Percentiles rank a stretch among this genome's conserved stretches.
Evolutionary conservation across 441 rosid genomes (phyloP).

Genomic region (Hura crepitans): DNA sequence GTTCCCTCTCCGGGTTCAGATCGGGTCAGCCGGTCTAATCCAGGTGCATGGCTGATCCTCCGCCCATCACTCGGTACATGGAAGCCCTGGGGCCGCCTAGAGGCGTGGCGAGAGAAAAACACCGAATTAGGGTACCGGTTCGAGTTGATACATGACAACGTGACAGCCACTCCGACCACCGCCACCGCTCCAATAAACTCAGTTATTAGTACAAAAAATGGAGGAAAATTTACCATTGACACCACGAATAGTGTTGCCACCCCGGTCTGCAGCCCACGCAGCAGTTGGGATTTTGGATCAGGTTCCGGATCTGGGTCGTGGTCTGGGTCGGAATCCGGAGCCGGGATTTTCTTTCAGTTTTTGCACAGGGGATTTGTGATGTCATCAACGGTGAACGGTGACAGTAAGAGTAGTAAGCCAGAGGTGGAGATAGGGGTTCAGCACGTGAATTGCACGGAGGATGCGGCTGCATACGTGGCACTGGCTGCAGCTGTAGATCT

Average conservation of each 20-base stretch:
- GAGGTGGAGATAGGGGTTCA: conserved; percentile 78
- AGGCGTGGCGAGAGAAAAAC: conserved; percentile 77
- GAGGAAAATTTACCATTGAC: conserved; percentile 75
- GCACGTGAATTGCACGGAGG: conserved; percentile 95
- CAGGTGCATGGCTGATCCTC: conserved; percentile 88
- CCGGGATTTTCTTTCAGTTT: conserved; percentile 32
- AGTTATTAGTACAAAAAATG: conserved; percentile 47
- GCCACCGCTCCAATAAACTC: conserved; percentile 35
- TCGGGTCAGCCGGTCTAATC: conserved; percentile 68
- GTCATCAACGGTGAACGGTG: conserved; percentile 76
- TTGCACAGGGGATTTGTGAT: conserved; percentile 63
- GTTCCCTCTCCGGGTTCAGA: conserved; percentile 82
- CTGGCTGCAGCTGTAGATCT: conserved; percentile 87
- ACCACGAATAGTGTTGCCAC: conserved; percentile 45
- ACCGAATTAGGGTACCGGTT: conserved; percentile 64
- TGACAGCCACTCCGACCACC: conserved; percentile 36
- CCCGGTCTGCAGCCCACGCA: conserved; percentile 60
- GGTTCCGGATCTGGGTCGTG: conserved; percentile 63
- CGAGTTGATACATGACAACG: conserved; percentile 55
- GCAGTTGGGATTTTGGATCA: conserved; percentile 71
- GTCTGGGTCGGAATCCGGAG: conserved; percentile 53
- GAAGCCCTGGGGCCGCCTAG: conserved; percentile 92
- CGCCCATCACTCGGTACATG: conserved; percentile 70
- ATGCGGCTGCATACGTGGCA: conserved; percentile 88
- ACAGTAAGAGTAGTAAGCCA: conserved; percentile 49